Percentiles rank a stretch among this genome's conserved stretches.
These are phyloP conservation scores for Hygrophorus pudorinus DNA, from an alignment of 768 basidiomycete species.

Conservation along the genomic window DNA sequence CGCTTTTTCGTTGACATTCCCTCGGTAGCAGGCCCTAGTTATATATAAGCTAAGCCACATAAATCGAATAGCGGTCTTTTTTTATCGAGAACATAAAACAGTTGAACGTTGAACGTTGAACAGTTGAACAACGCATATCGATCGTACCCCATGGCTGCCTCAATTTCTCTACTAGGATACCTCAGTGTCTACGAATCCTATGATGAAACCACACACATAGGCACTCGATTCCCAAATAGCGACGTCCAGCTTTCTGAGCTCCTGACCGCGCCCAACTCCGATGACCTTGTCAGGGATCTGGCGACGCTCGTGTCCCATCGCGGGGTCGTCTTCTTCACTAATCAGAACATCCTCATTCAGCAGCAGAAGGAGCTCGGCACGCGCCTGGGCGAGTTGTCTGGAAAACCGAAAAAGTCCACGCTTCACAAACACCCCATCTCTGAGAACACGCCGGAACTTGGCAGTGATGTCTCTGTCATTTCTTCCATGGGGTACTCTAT, in stretches of 20 bases:
- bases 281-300: constrained; percentile 43
- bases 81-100: no score
- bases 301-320: constrained; percentile 43
- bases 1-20: no score
- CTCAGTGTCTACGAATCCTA: constrained; percentile 23
- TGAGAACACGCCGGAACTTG: constrained; percentile 36
- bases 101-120: no score
- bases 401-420: constrained; percentile 34
- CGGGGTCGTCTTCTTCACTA: constrained; percentile 57
- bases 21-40: no score
- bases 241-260: constrained; percentile 37
- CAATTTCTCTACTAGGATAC: constrained; percentile 24
- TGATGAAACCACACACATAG: constrained; percentile 44
- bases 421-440: constrained; percentile 52
- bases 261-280: constrained; percentile 33
- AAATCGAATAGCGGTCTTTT: no score
- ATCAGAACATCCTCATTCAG: constrained; percentile 38
- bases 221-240: constrained; percentile 38
- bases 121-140: neutral
- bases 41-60: no score
- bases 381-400: constrained; percentile 38
- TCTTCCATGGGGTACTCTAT: constrained; percentile 27
- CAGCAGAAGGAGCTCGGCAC: constrained; percentile 42
- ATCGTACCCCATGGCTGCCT: constrained; percentile 22
- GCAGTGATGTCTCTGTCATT: constrained; percentile 45